Percentiles rank a stretch among this genome's conserved stretches.
These are phyloP conservation scores for Bruguiera hainesii DNA, from an alignment of 441 rosid species.

Conservation along the genomic window DNA sequence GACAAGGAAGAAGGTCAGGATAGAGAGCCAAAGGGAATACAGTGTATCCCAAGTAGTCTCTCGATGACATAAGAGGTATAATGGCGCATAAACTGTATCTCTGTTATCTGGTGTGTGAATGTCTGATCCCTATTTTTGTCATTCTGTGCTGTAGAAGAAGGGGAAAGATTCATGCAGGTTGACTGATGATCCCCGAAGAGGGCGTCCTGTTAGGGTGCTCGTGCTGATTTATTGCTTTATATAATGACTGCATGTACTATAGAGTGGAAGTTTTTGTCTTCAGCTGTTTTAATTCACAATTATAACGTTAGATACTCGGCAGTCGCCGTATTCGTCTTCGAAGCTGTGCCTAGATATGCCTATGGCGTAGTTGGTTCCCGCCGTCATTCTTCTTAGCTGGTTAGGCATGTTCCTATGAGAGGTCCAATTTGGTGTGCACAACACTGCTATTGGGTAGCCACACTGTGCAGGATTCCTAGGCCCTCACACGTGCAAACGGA, in stretches of 20 bases:
- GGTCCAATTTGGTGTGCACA: no score
- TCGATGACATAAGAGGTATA: slow-evolving; percentile 30
- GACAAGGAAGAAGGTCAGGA: slow-evolving; percentile 65
- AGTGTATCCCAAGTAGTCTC: slow-evolving; percentile 35
- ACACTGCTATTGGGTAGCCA: no score
- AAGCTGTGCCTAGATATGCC: neutral
- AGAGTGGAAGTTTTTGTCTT: slow-evolving; percentile 1
- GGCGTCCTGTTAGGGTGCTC: slow-evolving; percentile 5
- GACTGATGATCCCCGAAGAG: neutral
- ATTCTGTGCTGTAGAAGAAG: slow-evolving; percentile 22
- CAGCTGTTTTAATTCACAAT: neutral
- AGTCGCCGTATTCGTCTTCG: neutral
- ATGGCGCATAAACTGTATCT: slow-evolving; percentile 1
- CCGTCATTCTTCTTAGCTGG: no score
- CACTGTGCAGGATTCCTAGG: no score
- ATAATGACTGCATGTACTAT: neutral
- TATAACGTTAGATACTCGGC: neutral
- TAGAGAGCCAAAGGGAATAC: slow-evolving; percentile 70
- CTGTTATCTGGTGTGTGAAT: slow-evolving; percentile 9
- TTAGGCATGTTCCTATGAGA: no score
- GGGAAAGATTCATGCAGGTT: slow-evolving; percentile 12
- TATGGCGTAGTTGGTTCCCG: no score
- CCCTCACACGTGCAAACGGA: no score
- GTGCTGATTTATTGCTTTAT: slow-evolving; percentile 1
- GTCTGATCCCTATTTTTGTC: slow-evolving; percentile 3